Base-by-base conservation (phyloP, 179 eudicot species). In the Sideroxylon spinosum region DNA sequence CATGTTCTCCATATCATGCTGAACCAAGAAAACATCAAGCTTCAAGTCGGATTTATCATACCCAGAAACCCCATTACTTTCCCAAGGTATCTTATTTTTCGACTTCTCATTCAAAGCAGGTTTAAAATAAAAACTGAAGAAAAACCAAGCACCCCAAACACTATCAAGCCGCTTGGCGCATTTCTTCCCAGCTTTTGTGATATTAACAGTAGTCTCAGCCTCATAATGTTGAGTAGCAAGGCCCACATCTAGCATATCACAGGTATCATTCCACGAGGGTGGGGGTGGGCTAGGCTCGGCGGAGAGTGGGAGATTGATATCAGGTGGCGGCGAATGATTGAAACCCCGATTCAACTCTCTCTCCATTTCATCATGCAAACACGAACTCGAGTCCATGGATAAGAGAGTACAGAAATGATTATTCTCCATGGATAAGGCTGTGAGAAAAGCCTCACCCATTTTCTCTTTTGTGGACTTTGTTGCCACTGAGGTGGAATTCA, bases 1-100 rank as follows among this genome's bases (percentile, higher is more conserved):
- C 50, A 90, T 86, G 70, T 91, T 90, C 86, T 91, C 96, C 96
- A 91, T 90, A 81, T 91, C 96, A 76, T 90, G 96, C 44, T 91
- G 96, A 76, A 91, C 96, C 82, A 91, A 78, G 81, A 91, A 91
- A 56, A 90, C 84, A 50, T 91, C 93, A n/a, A 90, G 88, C 59
- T 80, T 85, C 82, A 91, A 72, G 75, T 91, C 91, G 11, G 90
- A 81, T 65, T 87, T 90, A 53, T 88, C 93, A 56, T 70, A 91
- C 56, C 90, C 91, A 61, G 85, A 64, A 85, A 83, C 81, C 61
- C 87, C 91, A 77, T 84, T 90, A 32, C 73, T 73, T 75, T 89
- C 94, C 83, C 88, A 68, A 13, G 74, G 73, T 20, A 85, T 71
- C 85, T 87, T 90, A 68, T 81, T 76, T 83, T 89, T 89, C 10